Evolutionary conservation across 2,329 filamentous ascomycete species (phyloP), one percentile per base, ranked within the genome.

Genomic region (Graphilbum fragrans): DNA sequence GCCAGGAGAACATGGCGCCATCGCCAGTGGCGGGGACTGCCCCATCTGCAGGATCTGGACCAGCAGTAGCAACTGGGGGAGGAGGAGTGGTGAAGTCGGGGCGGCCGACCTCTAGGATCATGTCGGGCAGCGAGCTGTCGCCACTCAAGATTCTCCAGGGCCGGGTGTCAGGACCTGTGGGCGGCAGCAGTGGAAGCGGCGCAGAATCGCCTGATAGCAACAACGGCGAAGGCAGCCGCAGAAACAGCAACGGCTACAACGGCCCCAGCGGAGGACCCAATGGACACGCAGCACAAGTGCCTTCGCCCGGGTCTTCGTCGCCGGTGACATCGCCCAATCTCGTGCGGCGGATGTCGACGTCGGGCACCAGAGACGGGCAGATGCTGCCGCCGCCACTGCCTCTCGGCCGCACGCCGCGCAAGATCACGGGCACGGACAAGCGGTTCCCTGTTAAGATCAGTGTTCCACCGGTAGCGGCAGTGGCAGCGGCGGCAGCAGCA

Each of bases 381-480:
- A 55, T 51, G 49, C 55, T 50, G 52, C 48, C 56, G 23, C 52
- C 53, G 19, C 53, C 55, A 40, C 52, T 55, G 14, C 49, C 57
- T 36, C 52, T 57, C 9, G 45, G 46, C 9, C 59, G 62, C 35
- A 72, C 65, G 49, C 66, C 71, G 22, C 58, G 66, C 45, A 72
- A 69, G 52, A 52, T 64, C 22, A 60, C 57, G 18, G 57, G 56
- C 3, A 70, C 72, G 16, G 71, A 72, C 47, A 76, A 70, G 55
- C 65, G 76, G 43, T 80, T 80, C 51, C 76, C 76, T 41, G 67
- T 80, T 50, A 75, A 71, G 55, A 61, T 77, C 52, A 70, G 63
- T 58, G 49, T 53, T n/a, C 17, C 37, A 19, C 18, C 38, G 12
- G 17, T 18, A 3, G 25, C 29, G 7, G 25, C 41, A 4, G 32